Conservation (phyloP, 176 grass and related monocot species). For the Raddia distichophylla region DNA sequence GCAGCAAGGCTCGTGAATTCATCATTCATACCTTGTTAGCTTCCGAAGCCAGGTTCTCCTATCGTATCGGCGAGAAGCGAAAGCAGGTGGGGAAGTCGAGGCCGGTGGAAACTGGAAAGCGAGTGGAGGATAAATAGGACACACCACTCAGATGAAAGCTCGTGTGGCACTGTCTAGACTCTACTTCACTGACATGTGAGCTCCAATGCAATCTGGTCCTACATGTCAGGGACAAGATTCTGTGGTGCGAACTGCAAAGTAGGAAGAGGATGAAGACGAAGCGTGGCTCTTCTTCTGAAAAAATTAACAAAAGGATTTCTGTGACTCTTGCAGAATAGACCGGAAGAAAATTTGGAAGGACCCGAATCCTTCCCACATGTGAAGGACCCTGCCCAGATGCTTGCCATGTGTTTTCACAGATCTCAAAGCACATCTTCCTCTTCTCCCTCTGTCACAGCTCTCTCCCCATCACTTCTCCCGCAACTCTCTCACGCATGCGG, state of each 20-base stretch:
- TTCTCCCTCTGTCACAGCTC: too few species aligned
- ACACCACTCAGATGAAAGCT: conserved; percentile 8
- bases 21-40: conserved; percentile 32
- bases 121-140: conserved; percentile 39
- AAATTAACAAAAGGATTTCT: not conserved
- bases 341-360: too few species aligned
- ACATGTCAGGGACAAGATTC: not conserved
- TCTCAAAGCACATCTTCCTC: too few species aligned
- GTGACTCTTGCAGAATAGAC: not conserved
- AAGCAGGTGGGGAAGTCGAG: conserved; percentile 25
- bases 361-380: too few species aligned
- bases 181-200: not conserved
- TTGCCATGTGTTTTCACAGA: too few species aligned
- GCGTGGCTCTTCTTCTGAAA: not conserved
- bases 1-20: not conserved
- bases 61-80: not conserved
- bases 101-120: not conserved
- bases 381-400: too few species aligned
- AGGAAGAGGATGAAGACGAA: not conserved
- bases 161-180: not conserved
- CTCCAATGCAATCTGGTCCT: not conserved
- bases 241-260: too few species aligned
- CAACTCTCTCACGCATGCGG: too few species aligned
- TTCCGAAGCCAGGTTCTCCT: not conserved
- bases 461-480: too few species aligned